These are phyloP conservation scores for Brassica carinata DNA, from an alignment of 345 rosid species.

Conservation along the genomic window DNA sequence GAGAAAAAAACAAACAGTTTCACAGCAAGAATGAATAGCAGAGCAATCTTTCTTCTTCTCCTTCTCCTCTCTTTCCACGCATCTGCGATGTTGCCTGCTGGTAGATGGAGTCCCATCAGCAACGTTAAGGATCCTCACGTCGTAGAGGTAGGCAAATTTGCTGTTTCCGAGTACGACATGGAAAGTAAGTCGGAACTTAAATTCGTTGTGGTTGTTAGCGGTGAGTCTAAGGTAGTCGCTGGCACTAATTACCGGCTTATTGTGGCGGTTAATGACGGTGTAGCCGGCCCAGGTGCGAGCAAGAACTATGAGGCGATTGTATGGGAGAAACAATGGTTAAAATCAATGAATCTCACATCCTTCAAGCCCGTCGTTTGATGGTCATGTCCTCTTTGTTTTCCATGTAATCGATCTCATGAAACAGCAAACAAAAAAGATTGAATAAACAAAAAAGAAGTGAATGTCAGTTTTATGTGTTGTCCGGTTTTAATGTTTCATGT, in stretches of 20 bases:
- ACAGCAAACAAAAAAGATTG: neutral
- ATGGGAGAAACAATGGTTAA: constrained; percentile 54
- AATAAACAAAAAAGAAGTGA: neutral
- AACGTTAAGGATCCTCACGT: constrained; percentile 48
- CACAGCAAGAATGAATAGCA: neutral
- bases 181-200: constrained; percentile 19
- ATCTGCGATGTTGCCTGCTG: constrained; percentile 21
- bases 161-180: constrained; percentile 49
- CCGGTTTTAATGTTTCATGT: neutral
- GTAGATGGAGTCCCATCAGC: constrained; percentile 60
- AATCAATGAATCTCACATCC: constrained; percentile 47
- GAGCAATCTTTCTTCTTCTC: neutral
- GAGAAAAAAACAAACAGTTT: neutral
- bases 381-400: neutral
- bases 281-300: neutral
- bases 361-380: constrained; percentile 31
- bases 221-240: constrained; percentile 57
- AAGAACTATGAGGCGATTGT: constrained; percentile 50
- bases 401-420: constrained; percentile 9
- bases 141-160: constrained; percentile 50
- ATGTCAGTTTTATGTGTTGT: neutral
- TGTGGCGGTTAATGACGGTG: constrained; percentile 27
- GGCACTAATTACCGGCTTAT: constrained; percentile 56
- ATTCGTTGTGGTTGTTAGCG: constrained; percentile 43
- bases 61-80: constrained; percentile 14